Evolutionary conservation across 2,329 filamentous ascomycete genomes (phyloP), one percentile per base, ranked within the genome.

Genomic region (Fusarium cyanostomum): DNA sequence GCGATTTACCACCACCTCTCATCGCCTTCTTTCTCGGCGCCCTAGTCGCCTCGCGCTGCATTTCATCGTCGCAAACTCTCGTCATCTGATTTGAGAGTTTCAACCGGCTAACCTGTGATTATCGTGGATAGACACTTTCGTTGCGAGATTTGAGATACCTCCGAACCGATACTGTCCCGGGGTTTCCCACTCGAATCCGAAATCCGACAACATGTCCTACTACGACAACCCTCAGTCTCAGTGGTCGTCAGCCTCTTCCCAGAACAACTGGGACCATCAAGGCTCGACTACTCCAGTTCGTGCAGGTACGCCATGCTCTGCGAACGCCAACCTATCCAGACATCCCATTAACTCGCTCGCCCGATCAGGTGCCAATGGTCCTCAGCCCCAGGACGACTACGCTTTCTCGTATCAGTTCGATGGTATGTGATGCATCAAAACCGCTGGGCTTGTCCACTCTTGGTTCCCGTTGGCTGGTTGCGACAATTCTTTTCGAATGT

Each of bases 381-480:
- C 90, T 46, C 87, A 87, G 66, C 86, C 88, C 52, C 86, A 88
- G 71, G 91, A 94, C 67, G 92, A 96, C 60, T 84, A 86, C 73
- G 92, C 93, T 58, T 97, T 96, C 76, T 88, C 87, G 68, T 89
- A 91, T 75, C 93, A 97, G 79, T 90, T 96, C 77, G 93, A 96
- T 81, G 92, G 92, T 95, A 89, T 77, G 90, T 86, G 21, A 34
- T 24, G 37, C 12, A 37, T 12, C 18, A 38, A 7, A 16, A 18
- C 16, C 16, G 10, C 16, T 8, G 38, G 15, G 24, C 18, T 21
- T 37, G 37, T 28, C 27, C 33, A 35, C 51, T 41, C 18, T 28
- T 41, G 18, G 26, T 62, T 37, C 28, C 38, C 44, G 49, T 34
- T 33, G 16, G 27, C 33, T 48, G 39, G 10, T 37, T 39, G 50